Evolutionary conservation across 305 asterid species (phyloP).

Genomic region (Lippia alba): DNA sequence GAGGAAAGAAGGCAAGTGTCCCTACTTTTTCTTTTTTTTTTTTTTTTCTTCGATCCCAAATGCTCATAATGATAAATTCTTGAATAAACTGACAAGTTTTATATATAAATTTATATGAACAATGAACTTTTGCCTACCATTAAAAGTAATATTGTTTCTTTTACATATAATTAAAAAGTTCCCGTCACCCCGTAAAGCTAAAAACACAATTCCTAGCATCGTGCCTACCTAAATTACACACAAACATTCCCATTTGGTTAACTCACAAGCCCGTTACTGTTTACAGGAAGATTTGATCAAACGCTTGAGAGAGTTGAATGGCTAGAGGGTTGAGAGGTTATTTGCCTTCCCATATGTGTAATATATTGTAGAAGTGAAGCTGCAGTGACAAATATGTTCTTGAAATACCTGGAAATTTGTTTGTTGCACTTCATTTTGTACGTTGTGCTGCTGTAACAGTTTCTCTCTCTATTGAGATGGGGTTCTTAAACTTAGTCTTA

Average conservation of each 20-base stretch:
- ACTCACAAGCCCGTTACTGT: background rate
- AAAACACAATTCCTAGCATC: no score
- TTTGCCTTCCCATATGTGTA: slow-evolving; percentile 23
- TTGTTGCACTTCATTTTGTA: slow-evolving; percentile 24
- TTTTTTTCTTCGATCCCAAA: no score
- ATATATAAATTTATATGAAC: no score
- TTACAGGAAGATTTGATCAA: slow-evolving; percentile 62
- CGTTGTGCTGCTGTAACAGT: slow-evolving; percentile 7
- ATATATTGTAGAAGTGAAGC: background rate
- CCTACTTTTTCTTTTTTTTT: background rate
- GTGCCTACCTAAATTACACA: no score
- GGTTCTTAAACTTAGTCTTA: background rate
- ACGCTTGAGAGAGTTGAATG: slow-evolving; percentile 32
- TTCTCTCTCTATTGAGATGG: background rate
- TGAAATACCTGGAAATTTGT: slow-evolving; percentile 18
- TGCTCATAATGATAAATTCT: background rate
- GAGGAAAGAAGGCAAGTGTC: slow-evolving; percentile 74
- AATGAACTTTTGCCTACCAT: no score
- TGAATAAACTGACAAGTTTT: no score
- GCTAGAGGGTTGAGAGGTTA: slow-evolving; percentile 36
- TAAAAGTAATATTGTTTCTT: no score
- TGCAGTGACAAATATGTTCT: slow-evolving; percentile 16
- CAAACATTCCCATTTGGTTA: background rate
- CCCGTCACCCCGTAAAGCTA: background rate
- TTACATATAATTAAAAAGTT: background rate